These are phyloP conservation scores for Boechera divaricarpa DNA, from an alignment of 345 rosid species.

Conservation along the genomic window DNA sequence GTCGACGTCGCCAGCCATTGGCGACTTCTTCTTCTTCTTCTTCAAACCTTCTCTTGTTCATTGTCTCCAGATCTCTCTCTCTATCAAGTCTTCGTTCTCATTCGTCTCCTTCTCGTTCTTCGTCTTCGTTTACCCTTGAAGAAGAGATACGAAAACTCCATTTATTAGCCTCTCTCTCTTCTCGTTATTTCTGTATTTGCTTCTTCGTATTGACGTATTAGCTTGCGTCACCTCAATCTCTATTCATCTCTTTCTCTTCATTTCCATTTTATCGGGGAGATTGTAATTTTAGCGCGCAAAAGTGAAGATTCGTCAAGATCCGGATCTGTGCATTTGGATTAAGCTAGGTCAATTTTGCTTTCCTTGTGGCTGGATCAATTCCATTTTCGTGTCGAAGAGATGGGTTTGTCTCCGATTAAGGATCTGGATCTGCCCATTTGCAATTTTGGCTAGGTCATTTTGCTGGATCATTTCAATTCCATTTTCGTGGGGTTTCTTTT, in stretches of 20 bases:
- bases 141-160: conserved; percentile 21
- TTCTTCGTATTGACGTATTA: conserved; percentile 39
- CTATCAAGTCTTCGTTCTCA: conserved; percentile 30
- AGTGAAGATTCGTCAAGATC: conserved; percentile 25
- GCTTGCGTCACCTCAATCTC: conserved; percentile 33
- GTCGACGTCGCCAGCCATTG: conserved; percentile 50
- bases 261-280: conserved; percentile 15
- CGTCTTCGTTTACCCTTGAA: conserved; percentile 23
- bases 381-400: conserved; percentile 3
- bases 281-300: conserved; percentile 10
- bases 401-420: neutral
- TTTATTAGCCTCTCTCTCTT: conserved; percentile 28
- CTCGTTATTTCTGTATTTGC: neutral
- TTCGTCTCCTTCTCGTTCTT: conserved; percentile 23
- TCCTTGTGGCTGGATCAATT: conserved; percentile 26
- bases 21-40: conserved; percentile 46
- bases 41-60: conserved; percentile 29
- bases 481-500: neutral
- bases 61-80: conserved; percentile 36
- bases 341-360: conserved; percentile 5
- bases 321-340: conserved; percentile 23
- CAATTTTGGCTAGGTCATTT: conserved; percentile 28
- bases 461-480: conserved; percentile 28
- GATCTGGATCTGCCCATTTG: conserved; percentile 38
- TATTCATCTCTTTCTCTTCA: conserved; percentile 15